These are phyloP conservation scores for Vicia faba DNA, from an alignment of 306 rosid genomes.

Conservation along the genomic window DNA sequence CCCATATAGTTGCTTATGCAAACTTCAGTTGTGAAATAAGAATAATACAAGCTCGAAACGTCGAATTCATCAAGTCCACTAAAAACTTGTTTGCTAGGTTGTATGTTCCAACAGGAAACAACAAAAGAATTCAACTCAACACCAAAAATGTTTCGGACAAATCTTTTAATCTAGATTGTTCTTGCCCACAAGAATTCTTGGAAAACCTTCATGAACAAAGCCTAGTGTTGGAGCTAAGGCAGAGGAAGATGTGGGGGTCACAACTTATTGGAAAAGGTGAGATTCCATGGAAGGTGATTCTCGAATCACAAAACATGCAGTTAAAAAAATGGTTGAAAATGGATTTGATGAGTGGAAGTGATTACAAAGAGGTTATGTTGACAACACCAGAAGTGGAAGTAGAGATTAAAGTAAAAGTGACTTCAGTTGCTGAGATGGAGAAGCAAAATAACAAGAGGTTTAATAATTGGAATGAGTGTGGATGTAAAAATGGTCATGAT, in stretches of 20 bases:
- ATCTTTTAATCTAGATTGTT: conserved; percentile 68
- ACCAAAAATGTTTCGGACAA: conserved; percentile 68
- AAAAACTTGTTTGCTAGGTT: conserved; percentile 55
- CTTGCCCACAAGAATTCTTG: conserved; percentile 51
- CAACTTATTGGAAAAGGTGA: conserved; percentile 62
- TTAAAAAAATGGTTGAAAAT: conserved; percentile 65
- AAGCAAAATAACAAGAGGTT: conserved; percentile 28
- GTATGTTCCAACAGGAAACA: conserved; percentile 55
- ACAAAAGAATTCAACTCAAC: conserved; percentile 50
- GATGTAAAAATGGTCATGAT: conserved; percentile 55
- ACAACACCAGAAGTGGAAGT: conserved; percentile 53
- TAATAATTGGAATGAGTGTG: conserved; percentile 55
- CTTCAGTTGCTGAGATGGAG: conserved; percentile 8
- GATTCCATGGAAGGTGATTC: conserved; percentile 63
- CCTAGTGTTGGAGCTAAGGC: conserved; percentile 70
- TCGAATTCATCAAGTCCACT: conserved; percentile 33
- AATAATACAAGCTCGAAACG: conserved; percentile 56
- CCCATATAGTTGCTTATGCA: conserved; percentile 23
- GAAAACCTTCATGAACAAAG: conserved; percentile 53
- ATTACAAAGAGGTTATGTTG: conserved; percentile 12
- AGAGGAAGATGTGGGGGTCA: conserved; percentile 57
- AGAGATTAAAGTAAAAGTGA: conserved; percentile 46
- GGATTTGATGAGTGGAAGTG: conserved; percentile 35
- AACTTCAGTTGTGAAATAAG: conserved; percentile 56
- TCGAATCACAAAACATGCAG: conserved; percentile 66